Conservation (phyloP, 2,329 filamentous ascomycete species). For the Sclerotinia sclerotiorum region DNA sequence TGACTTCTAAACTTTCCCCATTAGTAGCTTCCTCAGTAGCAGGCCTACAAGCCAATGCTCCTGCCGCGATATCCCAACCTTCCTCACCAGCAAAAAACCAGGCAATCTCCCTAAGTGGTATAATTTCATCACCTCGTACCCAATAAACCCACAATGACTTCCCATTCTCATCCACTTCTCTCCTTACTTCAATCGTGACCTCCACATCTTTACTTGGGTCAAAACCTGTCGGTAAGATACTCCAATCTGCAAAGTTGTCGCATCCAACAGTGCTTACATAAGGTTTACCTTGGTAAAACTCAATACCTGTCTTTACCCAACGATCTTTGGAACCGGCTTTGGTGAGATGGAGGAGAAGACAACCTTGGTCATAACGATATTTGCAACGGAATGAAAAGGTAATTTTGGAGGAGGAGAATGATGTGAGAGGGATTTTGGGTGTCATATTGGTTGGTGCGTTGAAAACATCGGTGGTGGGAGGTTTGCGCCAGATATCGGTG, state of each 20-base stretch:
- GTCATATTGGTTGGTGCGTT: slow-evolving; percentile 15
- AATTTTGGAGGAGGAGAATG: slow-evolving; percentile 4
- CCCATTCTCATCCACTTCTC: slow-evolving; percentile 11
- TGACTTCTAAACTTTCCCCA: slow-evolving; percentile 8
- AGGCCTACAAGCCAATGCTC: slow-evolving; percentile 18
- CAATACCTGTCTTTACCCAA: slow-evolving; percentile 21
- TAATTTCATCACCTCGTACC: background rate
- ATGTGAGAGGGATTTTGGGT: background rate
- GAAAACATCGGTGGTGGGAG: slow-evolving; percentile 16
- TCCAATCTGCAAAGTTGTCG: slow-evolving; percentile 14
- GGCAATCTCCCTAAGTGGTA: slow-evolving; percentile 17
- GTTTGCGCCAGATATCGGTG: slow-evolving; percentile 22
- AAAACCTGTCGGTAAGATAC: slow-evolving; percentile 4
- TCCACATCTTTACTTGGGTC: slow-evolving; percentile 2
- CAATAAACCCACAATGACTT: slow-evolving; percentile 21
- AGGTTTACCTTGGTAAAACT: slow-evolving; percentile 10
- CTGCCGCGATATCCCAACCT: background rate
- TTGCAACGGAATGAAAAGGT: slow-evolving; percentile 15
- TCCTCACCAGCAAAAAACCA: slow-evolving; percentile 22
- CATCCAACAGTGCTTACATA: slow-evolving; percentile 19
- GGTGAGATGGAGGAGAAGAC: slow-evolving; percentile 17
- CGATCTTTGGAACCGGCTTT: background rate
- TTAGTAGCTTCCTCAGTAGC: background rate
- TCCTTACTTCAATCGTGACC: slow-evolving; percentile 16
- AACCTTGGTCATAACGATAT: slow-evolving; percentile 20